phyloP scores from a whole-genome alignment of 495 filamentous ascomycete genomes.

The Letharia columbiana region DNA sequence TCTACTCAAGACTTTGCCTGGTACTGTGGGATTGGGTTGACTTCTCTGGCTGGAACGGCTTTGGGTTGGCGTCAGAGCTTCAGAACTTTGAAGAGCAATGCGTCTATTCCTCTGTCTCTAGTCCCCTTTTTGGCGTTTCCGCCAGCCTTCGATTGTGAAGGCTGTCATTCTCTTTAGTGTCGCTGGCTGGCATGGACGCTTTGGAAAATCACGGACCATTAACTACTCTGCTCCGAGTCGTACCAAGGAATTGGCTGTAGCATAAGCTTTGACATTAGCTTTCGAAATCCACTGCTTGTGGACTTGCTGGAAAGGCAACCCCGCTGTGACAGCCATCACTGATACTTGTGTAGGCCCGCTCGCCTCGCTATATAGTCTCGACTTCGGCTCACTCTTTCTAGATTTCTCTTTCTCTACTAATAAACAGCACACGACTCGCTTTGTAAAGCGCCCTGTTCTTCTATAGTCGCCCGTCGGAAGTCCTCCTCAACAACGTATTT shows the following conservation, averaged over 20 bases:
- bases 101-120: not conserved
- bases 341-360: not conserved
- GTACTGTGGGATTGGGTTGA: not conserved
- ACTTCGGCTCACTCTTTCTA: not conserved
- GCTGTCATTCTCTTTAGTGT: not conserved
- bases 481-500: not conserved
- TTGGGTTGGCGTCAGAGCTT: not conserved
- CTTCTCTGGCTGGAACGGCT: not conserved
- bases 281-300: not conserved
- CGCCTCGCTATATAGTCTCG: not conserved
- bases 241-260: not conserved
- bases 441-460: not conserved
- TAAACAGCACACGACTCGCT: not conserved
- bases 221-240: too few species aligned
- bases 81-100: not conserved
- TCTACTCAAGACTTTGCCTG: too few species aligned
- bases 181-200: not conserved
- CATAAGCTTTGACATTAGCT: not conserved
- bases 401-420: too few species aligned
- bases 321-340: not conserved
- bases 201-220: not conserved
- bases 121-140: not conserved
- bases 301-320: not conserved
- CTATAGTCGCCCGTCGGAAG: not conserved
- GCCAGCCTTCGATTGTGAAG: not conserved